These are phyloP conservation scores for Phytophthora rubi DNA, from an alignment of 352 stramenopile genomes.

Conservation along the genomic window DNA sequence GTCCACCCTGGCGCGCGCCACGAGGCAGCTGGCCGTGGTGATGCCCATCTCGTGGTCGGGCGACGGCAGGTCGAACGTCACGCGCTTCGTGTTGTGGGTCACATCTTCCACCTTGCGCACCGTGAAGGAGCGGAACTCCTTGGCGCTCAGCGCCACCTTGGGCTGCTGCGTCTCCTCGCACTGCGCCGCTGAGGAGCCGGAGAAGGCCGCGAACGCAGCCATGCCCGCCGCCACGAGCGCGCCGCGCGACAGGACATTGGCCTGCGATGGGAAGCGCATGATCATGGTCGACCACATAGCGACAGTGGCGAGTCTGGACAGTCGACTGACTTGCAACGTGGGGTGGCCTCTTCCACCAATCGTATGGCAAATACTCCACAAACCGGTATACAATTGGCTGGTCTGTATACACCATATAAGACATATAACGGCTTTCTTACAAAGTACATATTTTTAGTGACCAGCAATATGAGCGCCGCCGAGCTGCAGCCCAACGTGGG, in stretches of 20 bases:
- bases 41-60: constrained; percentile 74
- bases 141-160: constrained; percentile 61
- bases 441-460: background rate
- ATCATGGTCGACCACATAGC: constrained; percentile 57
- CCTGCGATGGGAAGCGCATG: constrained; percentile 54
- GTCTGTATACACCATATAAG: background rate
- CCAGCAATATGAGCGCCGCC: constrained; percentile 7
- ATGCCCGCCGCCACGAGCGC: constrained; percentile 49
- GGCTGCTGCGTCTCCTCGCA: constrained; percentile 36
- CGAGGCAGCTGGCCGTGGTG: constrained; percentile 55
- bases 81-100: constrained; percentile 82
- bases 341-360: constrained; percentile 14
- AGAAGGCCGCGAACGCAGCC: constrained; percentile 47
- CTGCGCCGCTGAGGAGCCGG: constrained; percentile 14
- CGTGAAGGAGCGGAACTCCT: constrained; percentile 79
- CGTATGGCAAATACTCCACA: background rate
- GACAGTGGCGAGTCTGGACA: background rate
- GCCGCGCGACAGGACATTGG: constrained; percentile 41
- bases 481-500: background rate
- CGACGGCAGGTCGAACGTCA: constrained; percentile 71
- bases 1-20: constrained; percentile 75
- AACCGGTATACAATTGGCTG: background rate
- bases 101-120: constrained; percentile 74
- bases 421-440: background rate
- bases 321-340: background rate